Conservation (phyloP, 2,329 filamentous ascomycete species). For the Fusarium austroafricanum region DNA sequence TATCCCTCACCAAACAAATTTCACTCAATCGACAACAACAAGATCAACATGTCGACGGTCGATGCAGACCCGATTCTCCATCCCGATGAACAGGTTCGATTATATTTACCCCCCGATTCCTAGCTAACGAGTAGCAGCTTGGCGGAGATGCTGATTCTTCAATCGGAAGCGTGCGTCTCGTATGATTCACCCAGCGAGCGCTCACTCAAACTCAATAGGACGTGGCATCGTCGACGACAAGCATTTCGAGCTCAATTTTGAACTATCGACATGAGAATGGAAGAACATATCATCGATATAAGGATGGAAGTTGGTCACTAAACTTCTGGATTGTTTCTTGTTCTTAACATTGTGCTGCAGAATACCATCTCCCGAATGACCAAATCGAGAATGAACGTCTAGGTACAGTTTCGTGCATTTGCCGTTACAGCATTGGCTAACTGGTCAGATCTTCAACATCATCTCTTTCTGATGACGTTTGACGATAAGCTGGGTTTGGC, state of each 20-base stretch:
- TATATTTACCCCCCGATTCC: rapidly evolving
- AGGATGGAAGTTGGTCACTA: conserved; percentile 12
- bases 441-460: too few species aligned
- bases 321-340: too few species aligned
- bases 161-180: background rate
- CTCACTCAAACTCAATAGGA: background rate
- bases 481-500: background rate
- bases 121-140: rapidly evolving
- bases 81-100: background rate
- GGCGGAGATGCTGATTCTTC: background rate
- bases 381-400: background rate
- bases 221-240: background rate
- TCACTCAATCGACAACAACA: rapidly evolving
- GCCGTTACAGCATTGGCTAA: too few species aligned
- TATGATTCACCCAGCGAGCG: too few species aligned
- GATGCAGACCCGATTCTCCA: background rate
- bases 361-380: background rate
- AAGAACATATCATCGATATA: conserved; percentile 16
- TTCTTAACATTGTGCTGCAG: rapidly evolving
- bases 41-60: background rate
- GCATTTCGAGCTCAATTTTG: background rate
- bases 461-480: background rate
- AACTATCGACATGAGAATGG: conserved; percentile 11
- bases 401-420: rapidly evolving
- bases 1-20: background rate